Evolutionary conservation across 805 yeast genomes (phyloP).

Genomic region (Candida ortonii): DNA sequence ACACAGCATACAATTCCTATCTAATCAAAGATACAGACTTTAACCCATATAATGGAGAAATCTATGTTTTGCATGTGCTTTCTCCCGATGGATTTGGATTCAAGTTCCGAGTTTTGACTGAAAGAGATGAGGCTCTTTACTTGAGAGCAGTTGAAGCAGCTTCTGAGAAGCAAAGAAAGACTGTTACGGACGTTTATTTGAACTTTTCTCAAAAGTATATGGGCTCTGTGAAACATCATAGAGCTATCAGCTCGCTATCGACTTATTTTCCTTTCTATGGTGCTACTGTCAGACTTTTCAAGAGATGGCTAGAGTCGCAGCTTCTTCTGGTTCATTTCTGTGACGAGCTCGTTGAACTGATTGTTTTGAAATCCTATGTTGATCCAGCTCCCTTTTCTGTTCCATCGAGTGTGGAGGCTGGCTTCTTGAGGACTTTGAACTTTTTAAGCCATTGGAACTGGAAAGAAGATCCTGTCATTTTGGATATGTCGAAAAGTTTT

Average conservation of each 20-base stretch:
- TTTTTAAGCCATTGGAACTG: conserved; percentile 89
- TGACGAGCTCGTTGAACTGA: conserved; percentile 78
- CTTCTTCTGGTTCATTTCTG: conserved; percentile 64
- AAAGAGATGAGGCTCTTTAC: conserved; percentile 76
- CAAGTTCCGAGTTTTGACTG: conserved; percentile 71
- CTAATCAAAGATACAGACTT: conserved; percentile 62
- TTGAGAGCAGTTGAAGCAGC: conserved; percentile 68
- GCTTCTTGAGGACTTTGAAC: conserved; percentile 70
- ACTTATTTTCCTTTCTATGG: conserved; percentile 71
- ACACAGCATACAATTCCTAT: conserved; percentile 54
- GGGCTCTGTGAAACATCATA: conserved; percentile 74
- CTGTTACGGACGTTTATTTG: conserved; percentile 58
- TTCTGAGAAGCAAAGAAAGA: conserved; percentile 55
- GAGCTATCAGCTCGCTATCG: conserved; percentile 69
- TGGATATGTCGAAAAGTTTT: conserved; percentile 65
- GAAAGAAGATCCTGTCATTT: conserved; percentile 80
- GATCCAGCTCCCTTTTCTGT: conserved; percentile 81
- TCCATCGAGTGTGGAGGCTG: conserved; percentile 78
- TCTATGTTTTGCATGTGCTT: conserved; percentile 59
- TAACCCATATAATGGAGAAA: conserved; percentile 61
- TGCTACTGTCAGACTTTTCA: conserved; percentile 79
- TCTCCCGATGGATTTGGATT: conserved; percentile 92
- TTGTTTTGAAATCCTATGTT: conserved; percentile 80
- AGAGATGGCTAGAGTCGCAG: conserved; percentile 87
- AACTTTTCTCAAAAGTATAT: conserved; percentile 63